Evolutionary conservation across 2,329 filamentous ascomycete genomes (phyloP).

Genomic region (Trichophyton simii): DNA sequence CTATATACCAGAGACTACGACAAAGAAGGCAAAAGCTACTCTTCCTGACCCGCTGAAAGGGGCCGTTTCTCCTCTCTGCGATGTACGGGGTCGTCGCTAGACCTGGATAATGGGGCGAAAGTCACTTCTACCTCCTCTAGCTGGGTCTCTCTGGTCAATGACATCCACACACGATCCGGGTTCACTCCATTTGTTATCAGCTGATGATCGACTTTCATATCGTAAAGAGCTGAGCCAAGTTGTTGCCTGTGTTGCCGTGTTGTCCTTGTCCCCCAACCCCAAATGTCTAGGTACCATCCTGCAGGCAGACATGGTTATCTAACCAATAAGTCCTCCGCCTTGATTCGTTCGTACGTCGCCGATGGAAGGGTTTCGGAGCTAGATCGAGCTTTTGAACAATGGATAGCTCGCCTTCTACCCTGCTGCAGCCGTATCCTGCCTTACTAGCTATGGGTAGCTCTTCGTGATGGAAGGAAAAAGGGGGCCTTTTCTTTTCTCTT

Average conservation of each 20-base stretch:
- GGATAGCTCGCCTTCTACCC: background rate
- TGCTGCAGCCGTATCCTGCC: background rate
- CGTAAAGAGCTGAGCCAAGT: background rate
- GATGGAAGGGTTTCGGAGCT: background rate
- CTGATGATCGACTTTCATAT: slow-evolving; percentile 1
- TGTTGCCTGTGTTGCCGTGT: background rate
- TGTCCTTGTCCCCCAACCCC: background rate
- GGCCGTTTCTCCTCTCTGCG: background rate
- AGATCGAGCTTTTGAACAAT: background rate
- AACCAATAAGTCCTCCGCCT: background rate
- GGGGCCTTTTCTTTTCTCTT: background rate
- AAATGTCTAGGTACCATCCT: background rate
- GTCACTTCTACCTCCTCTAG: background rate
- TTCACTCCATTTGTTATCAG: background rate
- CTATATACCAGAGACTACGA: slow-evolving; percentile 1
- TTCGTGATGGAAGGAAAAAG: background rate
- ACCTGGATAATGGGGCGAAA: slow-evolving; percentile 2
- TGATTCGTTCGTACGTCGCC: background rate
- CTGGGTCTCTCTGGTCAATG: background rate
- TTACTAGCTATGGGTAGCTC: background rate
- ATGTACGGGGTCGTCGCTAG: slow-evolving; percentile 2
- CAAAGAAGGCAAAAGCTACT: background rate
- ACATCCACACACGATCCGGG: background rate
- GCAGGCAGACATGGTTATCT: background rate
- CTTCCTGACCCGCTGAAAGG: background rate